Conservation (phyloP, 73 alveolate species). For the Paramecium pentaurelia region DNA sequence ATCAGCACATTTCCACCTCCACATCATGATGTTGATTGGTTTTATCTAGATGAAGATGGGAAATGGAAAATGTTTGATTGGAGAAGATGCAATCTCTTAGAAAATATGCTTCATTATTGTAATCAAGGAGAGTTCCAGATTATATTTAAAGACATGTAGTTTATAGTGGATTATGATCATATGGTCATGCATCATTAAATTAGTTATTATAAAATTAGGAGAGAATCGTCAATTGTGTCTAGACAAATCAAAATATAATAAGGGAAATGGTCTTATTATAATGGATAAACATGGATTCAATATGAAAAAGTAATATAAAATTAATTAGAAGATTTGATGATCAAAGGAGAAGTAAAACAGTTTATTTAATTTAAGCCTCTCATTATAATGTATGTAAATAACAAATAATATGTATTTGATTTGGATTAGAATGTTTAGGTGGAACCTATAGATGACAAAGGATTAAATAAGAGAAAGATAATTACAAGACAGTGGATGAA, state of each 20-base stretch:
- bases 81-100: constrained; percentile 45
- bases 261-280: constrained; percentile 29
- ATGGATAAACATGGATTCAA: constrained; percentile 32
- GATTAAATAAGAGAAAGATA: constrained; percentile 1
- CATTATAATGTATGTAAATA: neutral
- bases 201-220: neutral
- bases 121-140: neutral
- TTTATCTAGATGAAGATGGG: neutral
- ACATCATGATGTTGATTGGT: constrained; percentile 36
- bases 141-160: neutral
- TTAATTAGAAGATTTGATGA: constrained; percentile 19
- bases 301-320: constrained; percentile 13
- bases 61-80: constrained; percentile 43
- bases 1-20: constrained; percentile 40
- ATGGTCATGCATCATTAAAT: constrained; percentile 1
- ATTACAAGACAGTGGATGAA: constrained; percentile 46
- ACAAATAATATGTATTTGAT: constrained; percentile 25
- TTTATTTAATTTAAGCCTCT: neutral
- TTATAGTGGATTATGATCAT: constrained; percentile 19
- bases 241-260: neutral
- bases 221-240: neutral
- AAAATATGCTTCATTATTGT: constrained; percentile 38
- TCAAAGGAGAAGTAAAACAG: neutral
- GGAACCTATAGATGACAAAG: constrained; percentile 19
- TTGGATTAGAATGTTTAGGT: constrained; percentile 16